Percentiles rank a stretch among this genome's conserved stretches.
phyloP scores from a whole-genome alignment of 1,284 basidiomycete genomes.

The Schizopora paradoxa region DNA sequence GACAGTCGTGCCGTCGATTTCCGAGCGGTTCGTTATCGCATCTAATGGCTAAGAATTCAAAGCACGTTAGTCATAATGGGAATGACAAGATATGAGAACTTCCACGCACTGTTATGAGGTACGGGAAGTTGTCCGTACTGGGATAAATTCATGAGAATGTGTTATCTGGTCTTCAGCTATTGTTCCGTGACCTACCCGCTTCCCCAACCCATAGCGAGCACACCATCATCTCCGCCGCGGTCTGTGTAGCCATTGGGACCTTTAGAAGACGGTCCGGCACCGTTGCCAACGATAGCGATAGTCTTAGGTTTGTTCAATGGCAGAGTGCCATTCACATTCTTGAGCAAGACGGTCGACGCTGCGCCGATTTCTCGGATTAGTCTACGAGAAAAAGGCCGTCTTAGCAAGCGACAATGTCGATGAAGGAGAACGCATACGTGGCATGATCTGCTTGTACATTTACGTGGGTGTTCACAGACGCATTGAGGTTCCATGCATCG shows the following conservation, averaged over 20 bases:
- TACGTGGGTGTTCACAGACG: constrained; percentile 36
- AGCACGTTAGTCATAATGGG: constrained; percentile 17
- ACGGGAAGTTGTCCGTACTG: constrained; percentile 30
- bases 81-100: neutral
- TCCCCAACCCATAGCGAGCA: constrained; percentile 59
- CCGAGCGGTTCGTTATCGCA: constrained; percentile 40
- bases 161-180: neutral
- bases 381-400: constrained; percentile 21
- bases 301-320: constrained; percentile 40
- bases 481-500: constrained; percentile 45
- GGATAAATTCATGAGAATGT: neutral
- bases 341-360: constrained; percentile 70
- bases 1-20: constrained; percentile 38
- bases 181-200: constrained; percentile 33
- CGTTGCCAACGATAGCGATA: constrained; percentile 41
- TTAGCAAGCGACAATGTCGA: neutral
- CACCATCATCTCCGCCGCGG: constrained; percentile 21
- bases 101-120: constrained; percentile 26
- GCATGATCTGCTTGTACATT: constrained; percentile 55
- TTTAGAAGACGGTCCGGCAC: constrained; percentile 37
- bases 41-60: constrained; percentile 38
- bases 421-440: constrained; percentile 28
- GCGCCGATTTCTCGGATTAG: constrained; percentile 63
- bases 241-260: constrained; percentile 30
- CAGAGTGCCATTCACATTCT: constrained; percentile 56